Evolutionary conservation across 2,329 filamentous ascomycete genomes (phyloP).

Genomic region (Alternaria ethzedia): DNA sequence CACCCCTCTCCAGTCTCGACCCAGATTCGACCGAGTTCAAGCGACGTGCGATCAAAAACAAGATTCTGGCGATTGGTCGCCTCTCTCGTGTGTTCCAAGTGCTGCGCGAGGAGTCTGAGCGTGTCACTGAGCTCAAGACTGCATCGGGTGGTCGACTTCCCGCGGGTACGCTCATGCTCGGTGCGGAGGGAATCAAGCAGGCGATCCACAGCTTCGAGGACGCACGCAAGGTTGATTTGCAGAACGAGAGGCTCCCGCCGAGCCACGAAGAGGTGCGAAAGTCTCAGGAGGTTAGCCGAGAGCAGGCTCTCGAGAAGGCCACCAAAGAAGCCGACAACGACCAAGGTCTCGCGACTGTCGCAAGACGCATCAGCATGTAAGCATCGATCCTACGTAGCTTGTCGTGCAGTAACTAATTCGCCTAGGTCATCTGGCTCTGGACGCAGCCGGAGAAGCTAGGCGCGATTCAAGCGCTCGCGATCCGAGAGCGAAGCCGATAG

Average conservation of each 20-base stretch:
- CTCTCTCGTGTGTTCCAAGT: conserved; percentile 98
- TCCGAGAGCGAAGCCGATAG: conserved; percentile 17
- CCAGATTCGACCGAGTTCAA: conserved; percentile 92
- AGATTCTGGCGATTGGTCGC: conserved; percentile 96
- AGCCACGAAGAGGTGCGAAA: conserved; percentile 89
- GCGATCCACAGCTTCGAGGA: conserved; percentile 97
- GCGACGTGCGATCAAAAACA: conserved; percentile 98
- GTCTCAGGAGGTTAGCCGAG: conserved; percentile 80
- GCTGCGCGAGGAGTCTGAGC: conserved; percentile 93
- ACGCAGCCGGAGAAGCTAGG: conserved; percentile 42
- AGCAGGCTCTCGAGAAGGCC: conserved; percentile 84
- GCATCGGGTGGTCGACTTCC: conserved; percentile 90
- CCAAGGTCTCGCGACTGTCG: conserved; percentile 82
- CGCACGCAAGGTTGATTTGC: conserved; percentile 92
- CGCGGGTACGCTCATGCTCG: conserved; percentile 95
- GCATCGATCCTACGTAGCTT: conserved; percentile 44
- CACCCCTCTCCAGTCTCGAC: conserved; percentile 70
- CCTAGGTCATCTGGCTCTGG: conserved; percentile 51
- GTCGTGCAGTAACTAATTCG: conserved; percentile 16
- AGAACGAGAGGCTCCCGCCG: conserved; percentile 93
- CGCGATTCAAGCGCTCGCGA: conserved; percentile 25
- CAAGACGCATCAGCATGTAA: conserved; percentile 95
- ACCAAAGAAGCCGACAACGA: conserved; percentile 91
- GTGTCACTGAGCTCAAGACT: conserved; percentile 96
- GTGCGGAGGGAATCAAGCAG: conserved; percentile 97